Conservation (phyloP, 352 stramenopile genomes). For the Saprolegnia diclina region DNA sequence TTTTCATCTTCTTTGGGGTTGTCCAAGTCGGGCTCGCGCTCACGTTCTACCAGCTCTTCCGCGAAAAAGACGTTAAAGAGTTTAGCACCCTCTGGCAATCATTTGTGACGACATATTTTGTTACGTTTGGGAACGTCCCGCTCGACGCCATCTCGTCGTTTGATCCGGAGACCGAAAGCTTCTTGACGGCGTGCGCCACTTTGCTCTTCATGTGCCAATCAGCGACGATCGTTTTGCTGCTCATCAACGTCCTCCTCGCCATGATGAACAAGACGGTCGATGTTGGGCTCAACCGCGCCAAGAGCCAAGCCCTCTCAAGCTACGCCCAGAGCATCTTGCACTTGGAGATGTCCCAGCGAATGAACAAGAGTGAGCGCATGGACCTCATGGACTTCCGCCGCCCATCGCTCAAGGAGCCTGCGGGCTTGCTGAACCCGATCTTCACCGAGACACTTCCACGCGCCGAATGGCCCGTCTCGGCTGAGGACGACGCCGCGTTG, state of each 20-base stretch:
- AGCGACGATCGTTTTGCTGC: not conserved
- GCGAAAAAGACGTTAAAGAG: not conserved
- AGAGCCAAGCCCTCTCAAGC: not conserved
- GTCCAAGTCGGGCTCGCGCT: conserved; percentile 1
- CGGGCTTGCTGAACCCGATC: too few relatives aligned
- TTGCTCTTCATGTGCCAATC: not conserved
- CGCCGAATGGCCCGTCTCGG: too few relatives aligned
- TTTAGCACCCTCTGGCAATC: not conserved
- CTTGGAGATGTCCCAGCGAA: not conserved
- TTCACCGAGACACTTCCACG: too few relatives aligned
- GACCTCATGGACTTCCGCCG: too few relatives aligned
- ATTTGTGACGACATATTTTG: conserved; percentile 8
- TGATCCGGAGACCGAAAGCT: not conserved
- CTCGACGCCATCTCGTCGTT: not conserved
- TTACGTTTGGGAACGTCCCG: not conserved
- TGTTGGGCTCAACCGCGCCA: not conserved
- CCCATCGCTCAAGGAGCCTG: too few relatives aligned
- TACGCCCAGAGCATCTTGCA: not conserved
- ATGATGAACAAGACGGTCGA: conserved; percentile 5
- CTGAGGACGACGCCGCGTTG: too few relatives aligned
- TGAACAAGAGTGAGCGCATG: not conserved
- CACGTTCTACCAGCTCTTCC: not conserved
- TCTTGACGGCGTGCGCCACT: not conserved
- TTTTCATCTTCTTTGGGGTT: conserved; percentile 7
- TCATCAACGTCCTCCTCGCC: not conserved